phyloP scores from a whole-genome alignment of 2,329 filamentous ascomycete genomes.

The Calonectria pauciramosa region DNA sequence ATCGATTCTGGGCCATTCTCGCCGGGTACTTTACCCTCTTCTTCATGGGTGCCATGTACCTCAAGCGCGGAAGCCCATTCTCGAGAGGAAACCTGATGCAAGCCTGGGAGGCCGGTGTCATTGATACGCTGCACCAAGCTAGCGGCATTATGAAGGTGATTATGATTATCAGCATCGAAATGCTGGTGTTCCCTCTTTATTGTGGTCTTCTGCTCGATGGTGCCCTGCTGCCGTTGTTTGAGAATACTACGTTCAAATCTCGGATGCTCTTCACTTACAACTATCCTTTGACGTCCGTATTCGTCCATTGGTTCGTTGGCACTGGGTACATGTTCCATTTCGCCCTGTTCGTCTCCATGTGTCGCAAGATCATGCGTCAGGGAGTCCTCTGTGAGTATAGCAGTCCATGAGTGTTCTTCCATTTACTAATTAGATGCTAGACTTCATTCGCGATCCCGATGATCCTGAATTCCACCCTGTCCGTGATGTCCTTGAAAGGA shows the following conservation, averaged over 20 bases:
- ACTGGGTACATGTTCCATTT: constrained; percentile 99
- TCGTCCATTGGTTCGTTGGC: constrained; percentile 98
- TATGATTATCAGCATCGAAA: constrained; percentile 98
- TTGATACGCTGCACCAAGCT: constrained; percentile 90
- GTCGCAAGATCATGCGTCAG: constrained; percentile 94
- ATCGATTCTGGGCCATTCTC: constrained; percentile 79
- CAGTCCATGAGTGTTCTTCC: background rate
- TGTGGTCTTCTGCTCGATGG: constrained; percentile 92
- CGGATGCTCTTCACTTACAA: constrained; percentile 82
- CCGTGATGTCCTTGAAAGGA: constrained; percentile 94
- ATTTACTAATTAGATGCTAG: constrained; percentile 55
- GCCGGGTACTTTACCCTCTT: constrained; percentile 86
- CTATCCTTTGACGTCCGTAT: constrained; percentile 90
- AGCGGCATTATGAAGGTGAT: constrained; percentile 98
- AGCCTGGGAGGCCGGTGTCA: constrained; percentile 81
- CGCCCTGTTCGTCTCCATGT: constrained; percentile 98
- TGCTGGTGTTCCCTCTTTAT: constrained; percentile 97
- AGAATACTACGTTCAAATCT: constrained; percentile 81
- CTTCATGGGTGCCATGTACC: constrained; percentile 81
- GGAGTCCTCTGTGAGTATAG: constrained; percentile 87
- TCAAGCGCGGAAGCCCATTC: constrained; percentile 80
- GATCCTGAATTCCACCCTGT: constrained; percentile 99
- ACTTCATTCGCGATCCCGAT: constrained; percentile 98
- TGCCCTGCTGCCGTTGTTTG: constrained; percentile 90
- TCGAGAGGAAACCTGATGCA: constrained; percentile 68